Evolutionary conservation across 108 stramenopile genomes (phyloP), one percentile per base, ranked within the genome.

Genomic region (Skeletonema potamos): DNA sequence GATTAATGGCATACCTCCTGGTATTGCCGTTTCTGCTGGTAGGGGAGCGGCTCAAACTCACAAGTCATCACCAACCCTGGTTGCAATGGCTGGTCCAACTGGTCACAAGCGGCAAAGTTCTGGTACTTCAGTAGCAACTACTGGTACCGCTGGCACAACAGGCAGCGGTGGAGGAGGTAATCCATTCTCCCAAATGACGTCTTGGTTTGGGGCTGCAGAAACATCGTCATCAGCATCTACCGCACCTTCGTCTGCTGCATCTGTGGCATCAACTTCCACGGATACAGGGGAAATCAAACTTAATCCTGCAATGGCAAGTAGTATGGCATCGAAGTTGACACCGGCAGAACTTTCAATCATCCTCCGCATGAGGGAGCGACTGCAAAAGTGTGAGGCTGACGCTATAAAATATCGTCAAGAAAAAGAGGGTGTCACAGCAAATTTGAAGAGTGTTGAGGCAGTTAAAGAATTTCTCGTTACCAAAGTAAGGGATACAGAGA

Each of bases 1-100:
- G 27, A 96, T 97, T 73, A 97, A 91, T 74, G 99, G 99, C 22
- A 98, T 99, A 51, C 97, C 74, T 9, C 33, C 77, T 27, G 22
- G 51, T 3, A 43, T 27, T 30, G 27, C 76, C 1, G 3, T 64
- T 20, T 6, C 76, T 8, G 36, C 24, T 48, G 37, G 62, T 6
- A 37, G 62, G 17, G 66, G 70, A 54, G 66, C 74, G 6, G 73
- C 54, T 7, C n/a, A 74, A 17, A 46, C 81, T 13, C 70, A 63
- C 24, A 70, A 54, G 56, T 63, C 70, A 60, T 78, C 77, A 18
- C 70, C 66, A 22, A 70, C 70, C 36, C 68, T 70, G 0, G 65
- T 71, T 30, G 76, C 51, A 30, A 60, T 71, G 57, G 56, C 62
- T 32, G 33, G 65, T 56, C 76, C 75, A 8, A 13, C 68, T 24